Evolutionary conservation across 495 filamentous ascomycete genomes (phyloP).

Genomic region (Penicillium soppii): DNA sequence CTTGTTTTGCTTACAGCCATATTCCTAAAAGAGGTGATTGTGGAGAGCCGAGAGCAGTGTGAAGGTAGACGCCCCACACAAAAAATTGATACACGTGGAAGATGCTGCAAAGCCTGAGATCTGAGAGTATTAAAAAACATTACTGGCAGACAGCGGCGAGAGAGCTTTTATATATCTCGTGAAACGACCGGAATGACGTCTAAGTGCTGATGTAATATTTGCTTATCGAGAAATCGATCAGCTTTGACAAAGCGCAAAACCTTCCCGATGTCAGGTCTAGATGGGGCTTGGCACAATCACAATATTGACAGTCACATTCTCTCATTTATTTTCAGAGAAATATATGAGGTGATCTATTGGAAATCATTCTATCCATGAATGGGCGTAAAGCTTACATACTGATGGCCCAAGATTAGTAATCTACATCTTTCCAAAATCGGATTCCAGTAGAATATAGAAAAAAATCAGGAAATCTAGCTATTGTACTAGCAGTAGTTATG

Average conservation of each 20-base stretch:
- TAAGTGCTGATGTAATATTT: slow-evolving; percentile 23
- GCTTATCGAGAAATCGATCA: slow-evolving; percentile 26
- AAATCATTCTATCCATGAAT: too few species aligned
- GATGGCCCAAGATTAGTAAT: too few species aligned
- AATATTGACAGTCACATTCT: too few species aligned
- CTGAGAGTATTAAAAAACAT: slow-evolving; percentile 34
- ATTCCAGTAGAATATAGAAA: not conserved
- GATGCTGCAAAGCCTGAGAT: slow-evolving; percentile 19
- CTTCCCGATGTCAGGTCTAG: too few species aligned
- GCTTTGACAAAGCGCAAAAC: slow-evolving; percentile 39
- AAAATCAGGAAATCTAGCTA: slow-evolving; percentile 2
- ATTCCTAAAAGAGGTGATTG: slow-evolving; percentile 22
- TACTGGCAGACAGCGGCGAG: slow-evolving; percentile 7
- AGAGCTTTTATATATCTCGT: slow-evolving; percentile 9
- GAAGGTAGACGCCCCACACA: slow-evolving; percentile 16
- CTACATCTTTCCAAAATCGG: not conserved
- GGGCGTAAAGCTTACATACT: too few species aligned
- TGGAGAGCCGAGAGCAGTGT: slow-evolving; percentile 22
- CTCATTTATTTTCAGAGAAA: too few species aligned
- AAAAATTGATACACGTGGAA: slow-evolving; percentile 17
- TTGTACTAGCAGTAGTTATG: not conserved
- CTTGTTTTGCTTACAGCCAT: slow-evolving; percentile 40
- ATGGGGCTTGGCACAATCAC: not conserved
- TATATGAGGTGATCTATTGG: too few species aligned
- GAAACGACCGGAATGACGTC: slow-evolving; percentile 1